Evolutionary conservation across 257 asterid species (phyloP), one percentile per base, ranked within the genome.

Genomic region (Solanum etuberosum): DNA sequence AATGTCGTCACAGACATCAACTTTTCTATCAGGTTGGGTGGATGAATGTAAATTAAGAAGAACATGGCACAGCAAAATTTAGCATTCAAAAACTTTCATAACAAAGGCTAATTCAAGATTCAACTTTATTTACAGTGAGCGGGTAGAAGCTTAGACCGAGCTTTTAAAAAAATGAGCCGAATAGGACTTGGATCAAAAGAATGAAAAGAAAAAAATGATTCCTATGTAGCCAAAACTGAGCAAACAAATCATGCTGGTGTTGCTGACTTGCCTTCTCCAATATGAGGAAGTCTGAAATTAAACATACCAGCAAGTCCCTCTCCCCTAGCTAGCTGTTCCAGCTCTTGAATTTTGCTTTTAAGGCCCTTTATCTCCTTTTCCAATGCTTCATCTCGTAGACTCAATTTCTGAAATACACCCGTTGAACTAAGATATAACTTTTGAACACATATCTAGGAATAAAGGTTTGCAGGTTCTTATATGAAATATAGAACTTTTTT

Each of bases 241-340:
- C 83, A 88, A 77, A 67, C 15, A 54, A 34, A 83, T 86, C 87
- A 87, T 23, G 87, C 84, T 43, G 88, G 63, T 51, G 85, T 73
- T 23, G 61, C 83, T 48, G 89, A 74, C 89, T 89, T 91, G 86
- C 87, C 88, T 54, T 90, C 90, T 61, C 87, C 87, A 84, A 85
- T 72, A 12, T 81, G 88, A 71, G 87, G 86, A 29, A 85, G n/a
- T 83, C 88, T 89, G 77, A 87, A 87, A 70, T 87, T 86, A 87
- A 92, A 88, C 83, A 90, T 84, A 81, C 94, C 93, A 42, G 89
- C 63, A 54, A 92, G 93, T 72, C 94, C 93, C 9, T 86, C 86
- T 71, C 88, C 90, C 87, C 87, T 90, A 35, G 93, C 94, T 29
- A 89, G 90, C 83, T 87, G 89, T 51, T 92, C 94, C 54, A 92